Evolutionary conservation across 495 filamentous ascomycete genomes (phyloP).

Genomic region (Aspergillus hancockii): DNA sequence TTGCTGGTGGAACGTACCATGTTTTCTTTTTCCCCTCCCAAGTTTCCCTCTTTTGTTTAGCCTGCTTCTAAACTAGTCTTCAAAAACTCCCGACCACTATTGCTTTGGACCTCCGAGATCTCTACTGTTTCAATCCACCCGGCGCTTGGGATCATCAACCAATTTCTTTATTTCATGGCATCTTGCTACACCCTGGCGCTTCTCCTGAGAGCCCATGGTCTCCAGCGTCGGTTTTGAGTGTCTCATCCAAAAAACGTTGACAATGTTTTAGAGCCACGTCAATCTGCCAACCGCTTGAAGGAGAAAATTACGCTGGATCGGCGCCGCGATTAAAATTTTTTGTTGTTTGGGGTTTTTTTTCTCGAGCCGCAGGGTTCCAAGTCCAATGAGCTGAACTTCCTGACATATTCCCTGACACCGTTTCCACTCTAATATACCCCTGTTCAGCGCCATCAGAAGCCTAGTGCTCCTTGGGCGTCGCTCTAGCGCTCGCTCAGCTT

Average conservation of each 20-base stretch:
- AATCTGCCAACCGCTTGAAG: background rate
- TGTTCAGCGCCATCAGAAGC: conserved; percentile 15
- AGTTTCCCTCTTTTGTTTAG: conserved; percentile 13
- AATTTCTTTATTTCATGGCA: conserved; percentile 6
- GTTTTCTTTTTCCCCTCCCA: conserved; percentile 18
- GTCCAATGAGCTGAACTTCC: conserved; percentile 14
- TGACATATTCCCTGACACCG: conserved; percentile 12
- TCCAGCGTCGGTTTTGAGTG: background rate
- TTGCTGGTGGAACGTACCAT: conserved; percentile 18
- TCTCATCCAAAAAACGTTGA: background rate
- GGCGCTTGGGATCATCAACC: too few relatives aligned
- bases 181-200: background rate
- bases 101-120: conserved; percentile 1
- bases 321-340: background rate
- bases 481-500: conserved; percentile 17
- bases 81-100: conserved; percentile 9
- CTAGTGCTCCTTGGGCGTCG: conserved; percentile 19
- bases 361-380: conserved; percentile 13
- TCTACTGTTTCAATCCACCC: too few relatives aligned
- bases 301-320: background rate
- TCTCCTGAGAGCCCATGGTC: background rate
- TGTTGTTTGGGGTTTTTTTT: conserved; percentile 3
- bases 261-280: background rate
- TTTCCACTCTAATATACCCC: conserved; percentile 16
- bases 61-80: conserved; percentile 7